phyloP scores from a whole-genome alignment of 2,329 filamentous ascomycete genomes.

The Arthroderma sp. region DNA sequence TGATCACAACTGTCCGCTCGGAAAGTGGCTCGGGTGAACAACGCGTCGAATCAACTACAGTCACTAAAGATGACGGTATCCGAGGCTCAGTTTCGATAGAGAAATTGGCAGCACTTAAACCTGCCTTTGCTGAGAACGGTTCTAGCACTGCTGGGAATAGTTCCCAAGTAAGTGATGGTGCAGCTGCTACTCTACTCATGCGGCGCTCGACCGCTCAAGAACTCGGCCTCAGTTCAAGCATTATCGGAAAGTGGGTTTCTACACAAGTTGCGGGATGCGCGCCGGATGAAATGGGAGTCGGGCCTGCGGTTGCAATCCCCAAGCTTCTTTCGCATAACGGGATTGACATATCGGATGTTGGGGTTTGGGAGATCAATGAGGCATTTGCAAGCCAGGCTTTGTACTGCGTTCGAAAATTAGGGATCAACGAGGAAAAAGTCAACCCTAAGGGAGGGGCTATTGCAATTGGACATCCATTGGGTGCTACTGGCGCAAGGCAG shows the following conservation, averaged over 20 bases:
- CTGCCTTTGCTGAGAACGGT: slow-evolving; percentile 65
- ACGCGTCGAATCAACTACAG: slow-evolving; percentile 47
- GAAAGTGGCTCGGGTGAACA: slow-evolving; percentile 44
- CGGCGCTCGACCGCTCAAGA: slow-evolving; percentile 62
- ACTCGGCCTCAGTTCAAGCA: slow-evolving; percentile 53
- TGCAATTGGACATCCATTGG: slow-evolving; percentile 82
- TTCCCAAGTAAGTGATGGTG: slow-evolving; percentile 77
- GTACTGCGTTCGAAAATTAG: slow-evolving; percentile 54
- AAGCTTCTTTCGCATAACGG: slow-evolving; percentile 60
- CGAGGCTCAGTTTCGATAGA: slow-evolving; percentile 54
- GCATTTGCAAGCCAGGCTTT: slow-evolving; percentile 52
- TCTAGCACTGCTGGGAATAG: slow-evolving; percentile 74
- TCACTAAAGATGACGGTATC: slow-evolving; percentile 72
- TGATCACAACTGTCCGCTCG: slow-evolving; percentile 56
- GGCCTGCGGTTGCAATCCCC: slow-evolving; percentile 75
- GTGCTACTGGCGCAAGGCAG: slow-evolving; percentile 76
- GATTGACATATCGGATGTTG: slow-evolving; percentile 54
- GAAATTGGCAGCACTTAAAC: slow-evolving; percentile 66
- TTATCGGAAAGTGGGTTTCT: slow-evolving; percentile 73
- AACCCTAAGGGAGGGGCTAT: slow-evolving; percentile 92
- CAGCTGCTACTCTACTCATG: slow-evolving; percentile 74
- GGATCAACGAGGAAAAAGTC: slow-evolving; percentile 53
- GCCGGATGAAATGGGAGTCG: slow-evolving; percentile 90
- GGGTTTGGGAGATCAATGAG: slow-evolving; percentile 91
- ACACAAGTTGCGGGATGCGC: slow-evolving; percentile 63